phyloP scores from a whole-genome alignment of 2,329 filamentous ascomycete species.

The Aspergillus udagawae region DNA sequence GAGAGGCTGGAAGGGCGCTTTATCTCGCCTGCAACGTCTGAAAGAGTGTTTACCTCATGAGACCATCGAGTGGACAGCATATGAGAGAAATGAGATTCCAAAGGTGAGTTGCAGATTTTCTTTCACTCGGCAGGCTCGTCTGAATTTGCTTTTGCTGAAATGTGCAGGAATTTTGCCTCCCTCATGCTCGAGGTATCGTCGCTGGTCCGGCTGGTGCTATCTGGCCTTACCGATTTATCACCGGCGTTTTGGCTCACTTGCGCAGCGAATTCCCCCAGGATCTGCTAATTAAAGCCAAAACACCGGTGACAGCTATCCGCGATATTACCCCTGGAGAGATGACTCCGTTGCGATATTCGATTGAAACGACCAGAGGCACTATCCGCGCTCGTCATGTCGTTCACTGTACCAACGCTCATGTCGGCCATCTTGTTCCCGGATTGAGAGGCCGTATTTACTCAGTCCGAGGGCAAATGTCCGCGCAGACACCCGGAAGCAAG shows the following conservation, averaged over 20 bases:
- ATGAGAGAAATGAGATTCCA: constrained; percentile 19
- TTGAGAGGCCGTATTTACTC: constrained; percentile 38
- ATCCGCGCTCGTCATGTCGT: constrained; percentile 50
- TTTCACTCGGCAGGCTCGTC: background rate
- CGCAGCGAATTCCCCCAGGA: constrained; percentile 30
- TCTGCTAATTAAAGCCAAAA: constrained; percentile 22
- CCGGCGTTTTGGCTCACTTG: constrained; percentile 17
- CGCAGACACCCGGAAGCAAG: constrained; percentile 29
- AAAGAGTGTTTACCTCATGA: constrained; percentile 25
- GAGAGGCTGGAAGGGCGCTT: constrained; percentile 17
- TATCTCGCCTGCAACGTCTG: constrained; percentile 18
- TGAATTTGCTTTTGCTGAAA: background rate
- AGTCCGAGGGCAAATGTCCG: constrained; percentile 41
- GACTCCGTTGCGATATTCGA: constrained; percentile 27
- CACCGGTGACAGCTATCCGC: constrained; percentile 14
- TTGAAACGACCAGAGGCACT: constrained; percentile 45
- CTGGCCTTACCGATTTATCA: constrained; percentile 33
- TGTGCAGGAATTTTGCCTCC: constrained; percentile 20
- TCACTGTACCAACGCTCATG: constrained; percentile 56
- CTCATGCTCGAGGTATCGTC: constrained; percentile 20
- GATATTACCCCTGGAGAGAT: background rate
- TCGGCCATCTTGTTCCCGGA: constrained; percentile 49
- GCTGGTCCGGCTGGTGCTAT: constrained; percentile 26
- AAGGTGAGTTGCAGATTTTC: constrained; percentile 8
- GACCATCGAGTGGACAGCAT: constrained; percentile 21